These are phyloP conservation scores for Acephala macrosclerotiorum DNA, from an alignment of 2,329 filamentous ascomycete genomes.

Conservation along the genomic window DNA sequence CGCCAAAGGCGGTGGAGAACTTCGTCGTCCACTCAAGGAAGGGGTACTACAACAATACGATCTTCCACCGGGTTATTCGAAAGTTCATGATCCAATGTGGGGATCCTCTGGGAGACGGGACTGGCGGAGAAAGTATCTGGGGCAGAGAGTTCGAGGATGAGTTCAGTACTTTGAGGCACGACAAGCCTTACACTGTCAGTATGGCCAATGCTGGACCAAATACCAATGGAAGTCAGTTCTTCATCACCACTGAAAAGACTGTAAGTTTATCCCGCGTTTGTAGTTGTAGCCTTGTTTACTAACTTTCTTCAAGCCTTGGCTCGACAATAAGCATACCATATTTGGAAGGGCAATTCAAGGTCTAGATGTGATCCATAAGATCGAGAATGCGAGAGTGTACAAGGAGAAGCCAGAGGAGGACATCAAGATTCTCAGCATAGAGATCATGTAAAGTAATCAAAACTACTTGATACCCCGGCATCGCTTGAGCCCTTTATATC, in stretches of 20 bases:
- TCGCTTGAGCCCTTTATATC: too few relatives aligned
- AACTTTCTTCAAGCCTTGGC: slow-evolving; percentile 70
- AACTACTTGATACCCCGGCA: not conserved
- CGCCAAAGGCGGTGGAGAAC: slow-evolving; percentile 95
- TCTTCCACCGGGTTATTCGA: slow-evolving; percentile 95
- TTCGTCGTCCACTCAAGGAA: slow-evolving; percentile 90
- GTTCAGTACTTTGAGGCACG: slow-evolving; percentile 88
- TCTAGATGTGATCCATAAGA: slow-evolving; percentile 93
- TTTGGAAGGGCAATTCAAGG: slow-evolving; percentile 92
- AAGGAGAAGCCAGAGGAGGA: slow-evolving; percentile 96
- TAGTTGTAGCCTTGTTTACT: not conserved
- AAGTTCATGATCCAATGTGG: slow-evolving; percentile 98
- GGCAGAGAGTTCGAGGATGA: slow-evolving; percentile 93
- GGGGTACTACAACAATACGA: slow-evolving; percentile 96
- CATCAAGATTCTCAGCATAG: slow-evolving; percentile 94
- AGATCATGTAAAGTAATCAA: slow-evolving; percentile 41
- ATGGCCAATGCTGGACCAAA: slow-evolving; percentile 98
- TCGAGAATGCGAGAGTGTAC: slow-evolving; percentile 87
- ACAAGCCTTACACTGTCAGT: slow-evolving; percentile 94
- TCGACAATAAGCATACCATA: slow-evolving; percentile 95
- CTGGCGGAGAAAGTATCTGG: slow-evolving; percentile 92
- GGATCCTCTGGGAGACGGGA: slow-evolving; percentile 87
- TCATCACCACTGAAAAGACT: slow-evolving; percentile 97
- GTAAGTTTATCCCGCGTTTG: slow-evolving; percentile 55
- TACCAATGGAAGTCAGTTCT: slow-evolving; percentile 97